Evolutionary conservation across 139 green algal species (phyloP).

Genomic region (Tetratostichococcus sp.): DNA sequence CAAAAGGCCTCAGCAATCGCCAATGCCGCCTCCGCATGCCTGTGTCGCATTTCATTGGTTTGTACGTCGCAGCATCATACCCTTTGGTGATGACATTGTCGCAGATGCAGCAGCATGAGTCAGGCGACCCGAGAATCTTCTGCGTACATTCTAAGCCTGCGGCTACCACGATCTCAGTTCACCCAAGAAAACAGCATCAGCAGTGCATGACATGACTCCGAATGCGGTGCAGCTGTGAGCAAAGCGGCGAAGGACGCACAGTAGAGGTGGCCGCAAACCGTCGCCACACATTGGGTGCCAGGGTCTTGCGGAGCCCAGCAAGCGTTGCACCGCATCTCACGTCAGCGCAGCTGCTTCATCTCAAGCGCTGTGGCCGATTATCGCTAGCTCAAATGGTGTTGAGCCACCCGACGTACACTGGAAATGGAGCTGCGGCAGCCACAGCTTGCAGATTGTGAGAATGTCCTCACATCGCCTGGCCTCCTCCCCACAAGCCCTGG

Average conservation of each 20-base stretch:
- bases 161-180: background rate
- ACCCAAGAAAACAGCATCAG: too few relatives aligned
- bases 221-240: background rate
- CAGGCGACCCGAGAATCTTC: slow-evolving; percentile 41
- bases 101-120: slow-evolving; percentile 51
- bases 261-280: slow-evolving; percentile 53
- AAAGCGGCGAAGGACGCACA: slow-evolving; percentile 45
- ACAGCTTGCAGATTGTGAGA: too few relatives aligned
- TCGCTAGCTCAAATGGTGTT: too few relatives aligned
- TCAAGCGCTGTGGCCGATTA: too few relatives aligned
- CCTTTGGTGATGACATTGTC: slow-evolving; percentile 42
- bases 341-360: too few relatives aligned
- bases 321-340: slow-evolving; percentile 39
- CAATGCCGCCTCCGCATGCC: too few relatives aligned
- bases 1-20: background rate
- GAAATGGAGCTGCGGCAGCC: too few relatives aligned
- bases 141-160: slow-evolving; percentile 48
- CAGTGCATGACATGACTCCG: background rate
- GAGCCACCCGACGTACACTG: too few relatives aligned
- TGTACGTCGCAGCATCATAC: slow-evolving; percentile 2
- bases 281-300: slow-evolving; percentile 38
- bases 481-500: too few relatives aligned
- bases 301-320: slow-evolving; percentile 49
- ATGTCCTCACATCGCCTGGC: too few relatives aligned
- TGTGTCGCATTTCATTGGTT: too few relatives aligned